Base-by-base conservation (phyloP, 208 protist genomes). In the Tetramitus jugosus region DNA sequence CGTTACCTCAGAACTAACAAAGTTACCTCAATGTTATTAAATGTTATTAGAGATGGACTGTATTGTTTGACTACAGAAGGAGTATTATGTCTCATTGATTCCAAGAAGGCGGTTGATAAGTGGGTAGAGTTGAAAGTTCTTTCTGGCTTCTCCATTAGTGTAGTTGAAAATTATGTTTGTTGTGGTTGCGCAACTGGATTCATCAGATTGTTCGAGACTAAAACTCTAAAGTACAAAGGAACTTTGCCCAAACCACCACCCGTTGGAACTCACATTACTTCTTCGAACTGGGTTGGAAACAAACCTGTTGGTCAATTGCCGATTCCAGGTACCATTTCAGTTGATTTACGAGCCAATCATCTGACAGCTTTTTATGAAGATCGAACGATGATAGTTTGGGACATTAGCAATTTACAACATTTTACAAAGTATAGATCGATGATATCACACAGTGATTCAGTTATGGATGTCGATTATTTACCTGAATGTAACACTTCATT, bases 301-400 rank as follows among this genome's bases (percentile, higher is more conserved):
- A 56, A 26, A 56, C 14, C 49, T 20, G 49, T 56, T 10, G n/a
- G n/a, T n/a, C n/a, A n/a, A n/a, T n/a, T n/a, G n/a, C n/a, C n/a
- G n/a, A n/a, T n/a, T n/a, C n/a, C n/a, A n/a, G n/a, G n/a, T n/a
- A n/a, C n/a, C n/a, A n/a, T n/a, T n/a, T n/a, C n/a, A n/a, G n/a
- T n/a, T n/a, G n/a, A n/a, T n/a, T n/a, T n/a, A n/a, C n/a, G n/a
- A n/a, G n/a, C n/a, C n/a, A n/a, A n/a, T n/a, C n/a, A n/a, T n/a
- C 53, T 26, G 53, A 26, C 53, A n/a, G n/a, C n/a, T n/a, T n/a
- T 83, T 17, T 83, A 83, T 61, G 45, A 62, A 26, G 80, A 83
- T 33, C 75, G 79, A 46, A 67, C 29, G 4, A 46, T 83, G 14
- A 83, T 81, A 67, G 79, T 83, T 33, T 83, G 80, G 80, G 77